phyloP scores from a whole-genome alignment of 495 filamentous ascomycete species.

The Aspergillus sclerotioniger region DNA sequence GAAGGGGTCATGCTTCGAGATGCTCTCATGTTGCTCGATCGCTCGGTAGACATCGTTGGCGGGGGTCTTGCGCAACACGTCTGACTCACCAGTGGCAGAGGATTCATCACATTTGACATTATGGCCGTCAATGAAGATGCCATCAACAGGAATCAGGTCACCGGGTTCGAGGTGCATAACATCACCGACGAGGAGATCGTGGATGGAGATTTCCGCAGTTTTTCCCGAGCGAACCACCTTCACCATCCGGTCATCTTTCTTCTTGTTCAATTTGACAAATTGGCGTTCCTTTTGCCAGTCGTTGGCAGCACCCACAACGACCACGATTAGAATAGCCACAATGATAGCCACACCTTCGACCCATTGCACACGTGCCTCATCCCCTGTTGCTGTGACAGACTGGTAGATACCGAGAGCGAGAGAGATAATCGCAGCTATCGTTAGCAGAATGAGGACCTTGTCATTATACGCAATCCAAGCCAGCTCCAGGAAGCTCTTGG shows the following conservation, averaged over 20 bases:
- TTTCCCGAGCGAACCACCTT: constrained; percentile 77
- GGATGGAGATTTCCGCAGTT: constrained; percentile 72
- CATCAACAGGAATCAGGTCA: constrained; percentile 81
- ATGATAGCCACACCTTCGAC: constrained; percentile 74
- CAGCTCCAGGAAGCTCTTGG: constrained; percentile 67
- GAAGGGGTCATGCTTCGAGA: constrained; percentile 90
- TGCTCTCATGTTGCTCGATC: constrained; percentile 69
- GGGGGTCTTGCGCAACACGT: constrained; percentile 68
- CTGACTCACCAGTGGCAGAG: constrained; percentile 82
- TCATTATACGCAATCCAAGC: constrained; percentile 85
- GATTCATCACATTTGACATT: constrained; percentile 80
- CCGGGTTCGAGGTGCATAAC: constrained; percentile 83
- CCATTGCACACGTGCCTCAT: constrained; percentile 68
- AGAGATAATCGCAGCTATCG: constrained; percentile 75
- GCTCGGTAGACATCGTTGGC: constrained; percentile 77
- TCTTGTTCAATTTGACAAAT: constrained; percentile 67
- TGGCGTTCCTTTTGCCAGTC: constrained; percentile 74
- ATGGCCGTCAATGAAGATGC: constrained; percentile 70
- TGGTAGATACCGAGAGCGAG: constrained; percentile 78
- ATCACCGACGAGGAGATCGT: constrained; percentile 81
- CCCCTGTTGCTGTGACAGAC: constrained; percentile 45
- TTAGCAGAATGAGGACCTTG: constrained; percentile 77
- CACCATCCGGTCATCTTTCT: constrained; percentile 68
- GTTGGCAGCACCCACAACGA: constrained; percentile 64
- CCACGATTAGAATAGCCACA: constrained; percentile 67